Percentiles rank a stretch among this genome's conserved stretches.
Conservation (phyloP, 2,329 filamentous ascomycete species). For the Pseudogymnoascus verrucosus region DNA sequence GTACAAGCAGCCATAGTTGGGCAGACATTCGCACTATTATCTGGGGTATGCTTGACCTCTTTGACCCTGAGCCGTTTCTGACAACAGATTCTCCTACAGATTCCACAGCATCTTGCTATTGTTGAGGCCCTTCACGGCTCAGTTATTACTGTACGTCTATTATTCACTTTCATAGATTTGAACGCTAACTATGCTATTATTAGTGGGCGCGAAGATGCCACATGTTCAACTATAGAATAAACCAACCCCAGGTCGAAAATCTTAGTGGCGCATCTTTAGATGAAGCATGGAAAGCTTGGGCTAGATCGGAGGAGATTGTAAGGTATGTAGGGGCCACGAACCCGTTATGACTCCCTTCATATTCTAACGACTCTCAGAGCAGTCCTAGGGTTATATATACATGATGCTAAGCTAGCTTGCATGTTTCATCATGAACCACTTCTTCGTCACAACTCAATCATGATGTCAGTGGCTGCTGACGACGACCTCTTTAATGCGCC, state of each 20-base stretch:
- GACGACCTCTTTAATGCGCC: slow-evolving; percentile 14
- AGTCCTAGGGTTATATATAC: slow-evolving; percentile 42
- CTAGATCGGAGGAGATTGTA: slow-evolving; percentile 10
- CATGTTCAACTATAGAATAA: slow-evolving; percentile 8
- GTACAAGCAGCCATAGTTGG: slow-evolving; percentile 14
- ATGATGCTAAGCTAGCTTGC: slow-evolving; percentile 34
- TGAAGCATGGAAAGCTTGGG: slow-evolving; percentile 14
- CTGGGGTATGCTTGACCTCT: slow-evolving; percentile 9
- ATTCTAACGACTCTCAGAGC: slow-evolving; percentile 17
- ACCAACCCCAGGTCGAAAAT: not conserved
- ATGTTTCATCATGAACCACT: slow-evolving; percentile 14
- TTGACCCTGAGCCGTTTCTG: not conserved
- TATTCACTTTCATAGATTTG: no score
- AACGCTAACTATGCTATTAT: no score
- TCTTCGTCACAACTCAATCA: slow-evolving; percentile 10
- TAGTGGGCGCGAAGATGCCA: slow-evolving; percentile 11
- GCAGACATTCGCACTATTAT: slow-evolving; percentile 15
- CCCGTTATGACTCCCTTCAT: no score
- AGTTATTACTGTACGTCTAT: slow-evolving; percentile 12
- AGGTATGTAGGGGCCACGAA: slow-evolving; percentile 9
- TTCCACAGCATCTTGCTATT: slow-evolving; percentile 12
- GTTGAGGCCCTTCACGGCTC: slow-evolving; percentile 14
- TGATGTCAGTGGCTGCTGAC: slow-evolving; percentile 2
- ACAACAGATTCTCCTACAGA: slow-evolving; percentile 5
- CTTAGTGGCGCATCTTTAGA: slow-evolving; percentile 5